These are phyloP conservation scores for Termitomyces sp. DNA, from an alignment of 768 basidiomycete genomes.

Conservation along the genomic window DNA sequence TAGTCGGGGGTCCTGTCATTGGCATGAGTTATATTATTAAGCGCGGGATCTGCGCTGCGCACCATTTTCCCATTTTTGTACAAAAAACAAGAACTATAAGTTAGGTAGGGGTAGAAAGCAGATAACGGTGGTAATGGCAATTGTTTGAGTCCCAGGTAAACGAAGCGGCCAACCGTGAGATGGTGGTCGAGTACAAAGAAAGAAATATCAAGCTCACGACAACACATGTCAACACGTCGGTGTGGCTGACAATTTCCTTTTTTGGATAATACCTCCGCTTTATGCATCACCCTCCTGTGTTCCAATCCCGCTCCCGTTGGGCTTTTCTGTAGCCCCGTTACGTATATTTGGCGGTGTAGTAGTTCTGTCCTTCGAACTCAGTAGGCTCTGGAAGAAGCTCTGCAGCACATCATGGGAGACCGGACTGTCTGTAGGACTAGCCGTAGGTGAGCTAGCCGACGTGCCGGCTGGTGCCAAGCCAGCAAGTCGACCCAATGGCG, in stretches of 20 bases:
- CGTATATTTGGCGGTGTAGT: neutral
- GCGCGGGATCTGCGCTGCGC: constrained; percentile 14
- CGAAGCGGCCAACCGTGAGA: constrained; percentile 13
- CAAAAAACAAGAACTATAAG: constrained; percentile 16
- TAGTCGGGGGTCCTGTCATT: constrained; percentile 60
- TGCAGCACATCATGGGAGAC: constrained; percentile 80
- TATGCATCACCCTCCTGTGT: constrained; percentile 25
- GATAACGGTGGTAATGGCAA: neutral
- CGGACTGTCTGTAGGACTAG: constrained; percentile 45
- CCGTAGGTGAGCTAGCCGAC: constrained; percentile 31
- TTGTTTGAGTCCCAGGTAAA: neutral
- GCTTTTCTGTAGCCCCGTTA: constrained; percentile 17
- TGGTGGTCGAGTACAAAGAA: constrained; percentile 24
- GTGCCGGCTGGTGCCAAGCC: constrained; percentile 35
- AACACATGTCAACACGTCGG: constrained; percentile 29
- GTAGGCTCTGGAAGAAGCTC: constrained; percentile 81
- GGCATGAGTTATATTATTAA: constrained; percentile 10
- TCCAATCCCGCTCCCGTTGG: constrained; percentile 27
- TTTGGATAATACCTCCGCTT: constrained; percentile 3
- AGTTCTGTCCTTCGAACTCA: constrained; percentile 51
- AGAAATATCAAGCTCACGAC: constrained; percentile 17
- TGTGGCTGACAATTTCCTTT: constrained; percentile 19
- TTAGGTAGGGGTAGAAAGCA: constrained; percentile 9
- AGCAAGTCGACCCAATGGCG: constrained; percentile 27
- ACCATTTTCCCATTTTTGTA: constrained; percentile 69